Evolutionary conservation across 768 basidiomycete genomes (phyloP).

Genomic region (Cystobasidium onofrii): DNA sequence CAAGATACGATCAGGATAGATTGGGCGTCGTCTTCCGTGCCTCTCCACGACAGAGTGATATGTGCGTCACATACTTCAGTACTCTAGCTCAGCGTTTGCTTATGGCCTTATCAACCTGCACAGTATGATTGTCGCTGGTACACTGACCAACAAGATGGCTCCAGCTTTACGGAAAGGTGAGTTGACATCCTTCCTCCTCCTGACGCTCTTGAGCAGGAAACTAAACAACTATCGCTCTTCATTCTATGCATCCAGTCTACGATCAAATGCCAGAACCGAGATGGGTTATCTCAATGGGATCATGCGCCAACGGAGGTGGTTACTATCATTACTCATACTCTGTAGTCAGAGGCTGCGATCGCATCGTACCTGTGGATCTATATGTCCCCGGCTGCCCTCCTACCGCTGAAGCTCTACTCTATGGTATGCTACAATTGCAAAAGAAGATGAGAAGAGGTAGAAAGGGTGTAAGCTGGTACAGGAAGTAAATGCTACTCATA

Average conservation of each 20-base stretch:
- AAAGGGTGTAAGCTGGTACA: constrained; percentile 12
- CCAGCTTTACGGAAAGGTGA: constrained; percentile 73
- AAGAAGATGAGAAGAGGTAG: constrained; percentile 9
- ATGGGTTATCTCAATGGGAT: constrained; percentile 99
- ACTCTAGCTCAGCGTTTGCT: too few species aligned
- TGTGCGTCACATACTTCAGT: constrained; percentile 33
- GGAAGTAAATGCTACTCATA: constrained; percentile 21
- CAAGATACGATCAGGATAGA: constrained; percentile 96
- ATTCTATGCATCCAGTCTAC: constrained; percentile 25
- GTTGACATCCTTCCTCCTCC: background rate
- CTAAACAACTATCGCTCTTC: too few species aligned
- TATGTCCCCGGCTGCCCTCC: constrained; percentile 71
- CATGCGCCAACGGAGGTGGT: constrained; percentile 59
- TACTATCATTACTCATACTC: constrained; percentile 99
- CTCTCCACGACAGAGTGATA: constrained; percentile 60
- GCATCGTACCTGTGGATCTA: constrained; percentile 96
- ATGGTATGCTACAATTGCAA: constrained; percentile 51
- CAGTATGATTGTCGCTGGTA: constrained; percentile 98
- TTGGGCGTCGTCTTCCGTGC: constrained; percentile 97
- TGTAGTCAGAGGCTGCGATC: constrained; percentile 94
- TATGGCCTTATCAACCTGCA: too few species aligned
- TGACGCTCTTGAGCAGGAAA: too few species aligned
- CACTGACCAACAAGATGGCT: constrained; percentile 99
- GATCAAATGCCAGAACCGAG: constrained; percentile 83
- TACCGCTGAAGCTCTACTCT: constrained; percentile 84